Evolutionary conservation across 2,329 filamentous ascomycete species (phyloP).

Genomic region (Phymatotrichopsis omnivora): DNA sequence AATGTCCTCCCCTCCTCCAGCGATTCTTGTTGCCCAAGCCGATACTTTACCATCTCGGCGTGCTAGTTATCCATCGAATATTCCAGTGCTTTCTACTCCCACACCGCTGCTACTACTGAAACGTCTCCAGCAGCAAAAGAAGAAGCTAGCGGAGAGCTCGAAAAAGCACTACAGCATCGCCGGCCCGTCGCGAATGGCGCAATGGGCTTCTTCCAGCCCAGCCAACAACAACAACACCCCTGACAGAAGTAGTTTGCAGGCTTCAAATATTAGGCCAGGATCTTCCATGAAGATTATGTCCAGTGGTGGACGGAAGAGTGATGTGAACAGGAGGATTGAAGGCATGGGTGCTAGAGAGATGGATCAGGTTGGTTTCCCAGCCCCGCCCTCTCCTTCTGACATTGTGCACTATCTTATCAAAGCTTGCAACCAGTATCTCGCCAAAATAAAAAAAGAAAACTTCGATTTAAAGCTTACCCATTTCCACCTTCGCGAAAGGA

Average conservation of each 20-base stretch:
- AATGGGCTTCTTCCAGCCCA: conserved; percentile 3
- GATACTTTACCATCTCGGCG: too few relatives aligned
- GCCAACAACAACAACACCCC: conserved; percentile 9
- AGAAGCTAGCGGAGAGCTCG: conserved; percentile 16
- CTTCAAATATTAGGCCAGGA: conserved; percentile 6
- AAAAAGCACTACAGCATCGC: conserved; percentile 8
- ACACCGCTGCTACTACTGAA: conserved; percentile 21
- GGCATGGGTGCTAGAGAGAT: conserved; percentile 55
- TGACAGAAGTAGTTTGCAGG: conserved; percentile 2
- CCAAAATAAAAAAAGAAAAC: conserved; percentile 62
- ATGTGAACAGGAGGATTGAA: conserved; percentile 32
- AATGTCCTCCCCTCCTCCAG: neutral
- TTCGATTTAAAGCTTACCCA: conserved; percentile 67
- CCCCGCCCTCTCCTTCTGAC: too few relatives aligned
- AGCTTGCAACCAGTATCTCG: conserved; percentile 45
- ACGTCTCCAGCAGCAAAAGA: conserved; percentile 24
- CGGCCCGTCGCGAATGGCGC: conserved; percentile 5
- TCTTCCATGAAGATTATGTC: too few relatives aligned
- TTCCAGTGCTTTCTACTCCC: too few relatives aligned
- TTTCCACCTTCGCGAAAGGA: conserved; percentile 57
- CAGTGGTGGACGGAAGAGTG: conserved; percentile 11
- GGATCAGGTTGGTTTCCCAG: conserved; percentile 46
- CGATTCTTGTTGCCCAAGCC: neutral
- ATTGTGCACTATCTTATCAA: too few relatives aligned
- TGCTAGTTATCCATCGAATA: too few relatives aligned